A percentile compares a stretch with the other conserved stretches of the same genome.
These are phyloP conservation scores for Volvox reticuliferus DNA, from an alignment of 139 green algal genomes.

Conservation along the genomic window DNA sequence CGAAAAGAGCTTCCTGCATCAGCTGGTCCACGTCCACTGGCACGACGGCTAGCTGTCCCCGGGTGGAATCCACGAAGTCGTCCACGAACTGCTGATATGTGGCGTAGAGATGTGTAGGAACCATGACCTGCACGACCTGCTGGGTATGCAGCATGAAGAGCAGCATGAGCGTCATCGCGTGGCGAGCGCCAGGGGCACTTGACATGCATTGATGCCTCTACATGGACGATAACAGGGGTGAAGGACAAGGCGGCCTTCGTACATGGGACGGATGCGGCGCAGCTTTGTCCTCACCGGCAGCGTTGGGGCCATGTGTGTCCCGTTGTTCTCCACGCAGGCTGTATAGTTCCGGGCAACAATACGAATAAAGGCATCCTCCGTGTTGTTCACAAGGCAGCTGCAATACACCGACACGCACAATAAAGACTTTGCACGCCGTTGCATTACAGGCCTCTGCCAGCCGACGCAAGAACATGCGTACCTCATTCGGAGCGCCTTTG, in stretches of 20 bases:
- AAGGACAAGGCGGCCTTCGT: not conserved
- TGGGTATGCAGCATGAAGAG: too few relatives aligned
- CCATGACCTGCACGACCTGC: constrained; percentile 14
- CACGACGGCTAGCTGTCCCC: not conserved
- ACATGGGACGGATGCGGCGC: not conserved
- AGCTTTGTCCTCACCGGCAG: not conserved
- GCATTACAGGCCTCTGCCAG: too few relatives aligned
- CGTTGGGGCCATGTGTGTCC: not conserved
- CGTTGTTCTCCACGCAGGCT: constrained; percentile 13
- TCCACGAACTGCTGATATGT: not conserved
- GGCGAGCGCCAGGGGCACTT: not conserved
- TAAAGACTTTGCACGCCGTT: too few relatives aligned
- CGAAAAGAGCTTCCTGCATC: constrained; percentile 1
- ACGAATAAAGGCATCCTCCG: not conserved
- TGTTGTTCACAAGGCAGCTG: not conserved
- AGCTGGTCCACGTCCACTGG: constrained; percentile 38
- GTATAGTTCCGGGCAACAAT: constrained; percentile 9
- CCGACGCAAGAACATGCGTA: not conserved
- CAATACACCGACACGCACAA: not conserved
- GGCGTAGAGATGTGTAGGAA: not conserved
- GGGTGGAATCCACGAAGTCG: not conserved
- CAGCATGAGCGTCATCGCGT: too few relatives aligned
- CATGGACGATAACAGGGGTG: too few relatives aligned
- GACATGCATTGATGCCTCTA: not conserved
- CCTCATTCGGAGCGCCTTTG: not conserved